A percentile compares a stretch with the other conserved stretches of the same genome.
phyloP scores from a whole-genome alignment of 2,329 filamentous ascomycete genomes.

The Pseudogymnoascus destructans region DNA sequence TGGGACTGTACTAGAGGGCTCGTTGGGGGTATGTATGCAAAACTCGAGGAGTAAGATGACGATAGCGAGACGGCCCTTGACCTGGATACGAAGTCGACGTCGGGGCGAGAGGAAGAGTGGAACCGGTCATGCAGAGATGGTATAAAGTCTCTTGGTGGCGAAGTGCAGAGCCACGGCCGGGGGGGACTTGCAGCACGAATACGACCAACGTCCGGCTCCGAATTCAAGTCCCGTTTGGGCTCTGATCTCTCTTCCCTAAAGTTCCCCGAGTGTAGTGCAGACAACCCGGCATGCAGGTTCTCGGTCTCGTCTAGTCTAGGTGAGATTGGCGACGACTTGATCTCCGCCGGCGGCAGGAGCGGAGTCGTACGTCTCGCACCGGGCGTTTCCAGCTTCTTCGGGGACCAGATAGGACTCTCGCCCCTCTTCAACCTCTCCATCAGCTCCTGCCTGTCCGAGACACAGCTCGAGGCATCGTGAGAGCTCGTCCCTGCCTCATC shows the following conservation, averaged over 20 bases:
- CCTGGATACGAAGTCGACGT: background rate
- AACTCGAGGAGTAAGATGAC: slow-evolving; percentile 64
- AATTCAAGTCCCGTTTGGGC: slow-evolving; percentile 12
- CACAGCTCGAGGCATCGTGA: slow-evolving; percentile 23
- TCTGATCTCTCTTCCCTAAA: slow-evolving; percentile 36
- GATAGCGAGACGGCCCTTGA: slow-evolving; percentile 43
- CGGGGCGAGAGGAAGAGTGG: slow-evolving; percentile 2
- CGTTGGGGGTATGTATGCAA: slow-evolving; percentile 76
- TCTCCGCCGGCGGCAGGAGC: slow-evolving; percentile 26
- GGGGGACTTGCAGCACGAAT: slow-evolving; percentile 13
- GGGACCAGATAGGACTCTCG: slow-evolving; percentile 62
- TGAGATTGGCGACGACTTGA: slow-evolving; percentile 15
- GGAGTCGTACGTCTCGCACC: slow-evolving; percentile 19
- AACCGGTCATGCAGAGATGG: slow-evolving; percentile 33
- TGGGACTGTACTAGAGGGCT: slow-evolving; percentile 84
- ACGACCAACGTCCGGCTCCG: slow-evolving; percentile 12
- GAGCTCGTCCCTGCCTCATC: slow-evolving; percentile 8
- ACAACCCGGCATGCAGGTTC: slow-evolving; percentile 44
- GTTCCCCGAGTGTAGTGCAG: slow-evolving; percentile 55
- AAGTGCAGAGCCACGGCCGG: slow-evolving; percentile 39
- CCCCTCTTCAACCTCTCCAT: slow-evolving; percentile 75
- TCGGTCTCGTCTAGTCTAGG: slow-evolving; percentile 29
- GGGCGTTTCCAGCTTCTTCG: slow-evolving; percentile 42
- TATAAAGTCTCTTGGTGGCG: slow-evolving; percentile 40
- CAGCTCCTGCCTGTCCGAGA: slow-evolving; percentile 57